Evolutionary conservation across 1,284 basidiomycete species (phyloP).

Genomic region (Puccinia horiana): DNA sequence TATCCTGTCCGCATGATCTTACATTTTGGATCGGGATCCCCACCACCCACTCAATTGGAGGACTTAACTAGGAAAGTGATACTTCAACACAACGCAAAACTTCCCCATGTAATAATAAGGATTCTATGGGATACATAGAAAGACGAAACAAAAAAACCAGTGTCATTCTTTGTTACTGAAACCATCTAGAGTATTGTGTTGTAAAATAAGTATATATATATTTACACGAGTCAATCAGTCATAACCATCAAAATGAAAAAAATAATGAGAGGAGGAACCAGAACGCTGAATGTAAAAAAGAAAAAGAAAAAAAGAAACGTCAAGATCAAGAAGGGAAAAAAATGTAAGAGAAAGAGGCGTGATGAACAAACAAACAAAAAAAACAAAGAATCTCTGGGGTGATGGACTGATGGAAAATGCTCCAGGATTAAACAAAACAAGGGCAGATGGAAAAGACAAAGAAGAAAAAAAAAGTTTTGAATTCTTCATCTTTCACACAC

Average conservation of each 20-base stretch:
- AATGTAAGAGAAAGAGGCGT: background rate
- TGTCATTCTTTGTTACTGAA: conserved; percentile 3
- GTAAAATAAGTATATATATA: background rate
- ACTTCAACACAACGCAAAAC: no score
- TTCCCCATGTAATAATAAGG: no score
- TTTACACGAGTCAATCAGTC: background rate
- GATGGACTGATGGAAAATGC: background rate
- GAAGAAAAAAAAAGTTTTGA: background rate
- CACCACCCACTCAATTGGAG: no score
- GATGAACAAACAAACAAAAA: background rate
- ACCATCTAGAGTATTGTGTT: background rate
- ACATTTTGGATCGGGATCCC: no score
- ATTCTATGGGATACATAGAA: no score
- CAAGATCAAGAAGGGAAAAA: background rate
- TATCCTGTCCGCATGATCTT: no score
- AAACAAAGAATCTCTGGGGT: background rate
- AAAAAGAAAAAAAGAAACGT: background rate
- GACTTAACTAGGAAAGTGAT: no score
- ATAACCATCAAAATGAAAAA: background rate
- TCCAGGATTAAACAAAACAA: conserved; percentile 16
- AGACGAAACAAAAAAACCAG: background rate
- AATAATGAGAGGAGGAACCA: background rate
- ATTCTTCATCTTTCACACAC: conserved; percentile 4
- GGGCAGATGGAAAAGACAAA: background rate
- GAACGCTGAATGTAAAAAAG: background rate